Percentiles rank a stretch among this genome's conserved stretches.
Evolutionary conservation across 164 flowering plant species (phyloP).

Genomic region (Umbilicus rupestris): DNA sequence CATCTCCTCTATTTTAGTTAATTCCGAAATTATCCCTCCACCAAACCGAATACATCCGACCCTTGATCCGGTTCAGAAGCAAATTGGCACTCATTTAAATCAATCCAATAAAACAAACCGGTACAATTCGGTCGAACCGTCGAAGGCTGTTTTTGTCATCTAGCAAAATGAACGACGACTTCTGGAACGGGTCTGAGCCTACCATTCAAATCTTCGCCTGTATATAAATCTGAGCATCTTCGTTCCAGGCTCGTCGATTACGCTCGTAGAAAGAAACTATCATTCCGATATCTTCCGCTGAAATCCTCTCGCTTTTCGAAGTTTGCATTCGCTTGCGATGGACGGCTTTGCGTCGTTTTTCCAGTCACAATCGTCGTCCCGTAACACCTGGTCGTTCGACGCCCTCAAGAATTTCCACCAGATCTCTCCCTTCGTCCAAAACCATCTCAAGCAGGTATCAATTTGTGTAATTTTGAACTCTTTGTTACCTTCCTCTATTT

Average conservation of each 20-base stretch:
- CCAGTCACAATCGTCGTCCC: conserved; percentile 28
- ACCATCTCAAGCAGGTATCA: conserved; percentile 48
- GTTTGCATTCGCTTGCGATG: conserved; percentile 18
- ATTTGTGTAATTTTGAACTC: not conserved
- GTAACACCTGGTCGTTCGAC: conserved; percentile 38
- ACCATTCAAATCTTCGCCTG: not conserved
- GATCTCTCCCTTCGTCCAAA: conserved; percentile 56
- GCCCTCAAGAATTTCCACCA: conserved; percentile 57
- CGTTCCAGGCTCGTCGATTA: not conserved
- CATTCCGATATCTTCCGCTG: not conserved
- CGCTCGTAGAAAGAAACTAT: not conserved
- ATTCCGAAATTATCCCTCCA: not conserved
- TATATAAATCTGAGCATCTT: not conserved
- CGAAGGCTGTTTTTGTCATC: too few species aligned
- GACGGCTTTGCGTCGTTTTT: conserved; percentile 47
- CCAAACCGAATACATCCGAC: not conserved
- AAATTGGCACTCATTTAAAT: too few species aligned
- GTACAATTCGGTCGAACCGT: too few species aligned
- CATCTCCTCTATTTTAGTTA: not conserved
- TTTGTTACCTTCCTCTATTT: not conserved
- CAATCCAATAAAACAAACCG: too few species aligned
- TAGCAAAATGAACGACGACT: not conserved
- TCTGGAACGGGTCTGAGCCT: not conserved
- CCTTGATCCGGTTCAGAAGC: too few species aligned
- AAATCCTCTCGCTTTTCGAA: not conserved